Conservation (phyloP, 108 stramenopile genomes). For the Nitzschia sp. region DNA sequence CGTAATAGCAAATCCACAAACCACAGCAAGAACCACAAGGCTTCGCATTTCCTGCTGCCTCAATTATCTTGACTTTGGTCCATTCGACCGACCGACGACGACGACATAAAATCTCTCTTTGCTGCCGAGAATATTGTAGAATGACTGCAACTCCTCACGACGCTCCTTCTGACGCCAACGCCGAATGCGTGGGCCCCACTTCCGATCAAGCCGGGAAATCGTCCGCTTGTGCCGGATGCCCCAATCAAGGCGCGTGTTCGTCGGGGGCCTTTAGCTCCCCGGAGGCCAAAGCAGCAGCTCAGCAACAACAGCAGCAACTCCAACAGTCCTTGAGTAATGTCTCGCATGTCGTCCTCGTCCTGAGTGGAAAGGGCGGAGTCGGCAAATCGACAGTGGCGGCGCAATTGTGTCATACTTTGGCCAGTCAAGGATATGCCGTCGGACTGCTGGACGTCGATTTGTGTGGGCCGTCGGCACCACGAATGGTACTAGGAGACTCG, state of each 20-base stretch:
- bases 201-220: conserved; percentile 93
- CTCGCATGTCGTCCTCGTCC: conserved; percentile 91
- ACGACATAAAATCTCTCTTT: too few relatives aligned
- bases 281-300: conserved; percentile 59
- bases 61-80: too few relatives aligned
- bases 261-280: conserved; percentile 83
- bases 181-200: conserved; percentile 93
- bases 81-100: too few relatives aligned
- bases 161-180: conserved; percentile 79
- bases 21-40: too few relatives aligned
- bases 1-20: too few relatives aligned
- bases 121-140: too few relatives aligned
- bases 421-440: conserved; percentile 87
- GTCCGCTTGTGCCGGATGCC: conserved; percentile 94
- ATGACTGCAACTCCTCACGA: conserved; percentile 25
- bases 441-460: conserved; percentile 98
- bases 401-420: conserved; percentile 92
- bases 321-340: conserved; percentile 78
- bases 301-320: conserved; percentile 57
- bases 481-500: conserved; percentile 86
- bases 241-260: conserved; percentile 93
- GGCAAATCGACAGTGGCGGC: conserved; percentile 96
- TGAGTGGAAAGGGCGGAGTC: conserved; percentile 99
- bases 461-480: conserved; percentile 96
- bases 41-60: too few relatives aligned